Conservation (phyloP, 305 asterid genomes). For the Fraxinus nigra region DNA sequence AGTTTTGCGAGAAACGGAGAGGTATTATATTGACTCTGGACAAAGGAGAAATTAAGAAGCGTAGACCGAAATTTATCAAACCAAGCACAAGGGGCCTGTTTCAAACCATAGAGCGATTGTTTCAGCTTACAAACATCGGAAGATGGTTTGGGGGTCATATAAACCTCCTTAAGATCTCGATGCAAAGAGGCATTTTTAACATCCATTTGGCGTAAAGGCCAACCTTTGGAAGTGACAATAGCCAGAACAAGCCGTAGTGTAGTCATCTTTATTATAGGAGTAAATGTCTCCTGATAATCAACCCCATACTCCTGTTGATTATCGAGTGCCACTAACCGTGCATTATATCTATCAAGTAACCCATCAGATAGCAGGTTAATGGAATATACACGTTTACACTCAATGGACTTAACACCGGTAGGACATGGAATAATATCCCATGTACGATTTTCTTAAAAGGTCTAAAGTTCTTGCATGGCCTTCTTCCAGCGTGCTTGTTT, state of each 20-base stretch:
- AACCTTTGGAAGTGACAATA: not conserved
- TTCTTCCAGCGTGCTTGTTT: not conserved
- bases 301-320: not conserved
- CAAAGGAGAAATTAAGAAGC: not conserved
- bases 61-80: not conserved
- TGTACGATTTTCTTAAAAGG: not conserved
- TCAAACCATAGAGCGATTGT: not conserved
- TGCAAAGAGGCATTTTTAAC: not conserved
- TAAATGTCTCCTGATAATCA: not conserved
- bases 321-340: not conserved
- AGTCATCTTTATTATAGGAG: not conserved
- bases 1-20: not conserved
- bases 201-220: not conserved
- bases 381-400: not conserved
- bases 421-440: not conserved
- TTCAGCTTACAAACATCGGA: not conserved
- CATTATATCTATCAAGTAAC: not conserved
- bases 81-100: not conserved
- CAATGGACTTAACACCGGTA: not conserved
- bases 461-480: not conserved
- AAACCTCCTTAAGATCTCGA: not conserved
- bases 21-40: not conserved
- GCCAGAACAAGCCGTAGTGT: not conserved
- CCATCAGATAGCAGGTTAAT: not conserved
- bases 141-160: not conserved